These are phyloP conservation scores for Stipa capillata DNA, from an alignment of 176 grass and related monocot species.

Conservation along the genomic window DNA sequence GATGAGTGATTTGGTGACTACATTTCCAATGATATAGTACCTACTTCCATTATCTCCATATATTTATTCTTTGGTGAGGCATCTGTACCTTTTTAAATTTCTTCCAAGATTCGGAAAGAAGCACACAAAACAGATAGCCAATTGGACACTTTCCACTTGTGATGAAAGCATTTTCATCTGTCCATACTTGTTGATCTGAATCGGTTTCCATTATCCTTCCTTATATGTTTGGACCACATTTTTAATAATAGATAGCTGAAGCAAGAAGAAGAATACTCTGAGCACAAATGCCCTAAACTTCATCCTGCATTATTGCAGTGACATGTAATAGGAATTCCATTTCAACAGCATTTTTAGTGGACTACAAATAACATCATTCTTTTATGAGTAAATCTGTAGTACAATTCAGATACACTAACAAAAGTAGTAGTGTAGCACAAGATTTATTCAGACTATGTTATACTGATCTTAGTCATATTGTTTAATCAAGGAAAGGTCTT, in stretches of 20 bases:
- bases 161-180: not conserved
- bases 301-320: not conserved
- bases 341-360: not conserved
- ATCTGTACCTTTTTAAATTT: not conserved
- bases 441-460: not conserved
- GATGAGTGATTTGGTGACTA: not conserved
- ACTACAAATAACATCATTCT: not conserved
- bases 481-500: not conserved
- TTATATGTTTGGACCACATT: not conserved
- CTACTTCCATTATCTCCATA: not conserved
- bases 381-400: not conserved
- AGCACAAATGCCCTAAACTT: not conserved
- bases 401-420: not conserved
- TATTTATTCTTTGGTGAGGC: not conserved
- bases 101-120: no score
- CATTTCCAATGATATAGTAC: not conserved
- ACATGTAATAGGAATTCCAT: not conserved
- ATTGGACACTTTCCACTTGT: not conserved
- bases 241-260: not conserved
- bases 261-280: not conserved
- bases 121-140: no score
- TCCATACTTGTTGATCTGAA: not conserved
- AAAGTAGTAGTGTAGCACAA: not conserved
- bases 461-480: not conserved
- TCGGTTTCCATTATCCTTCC: not conserved